A percentile compares a stretch with the other conserved stretches of the same genome.
phyloP scores from a whole-genome alignment of 768 basidiomycete species.

The Tylopilus sp. region DNA sequence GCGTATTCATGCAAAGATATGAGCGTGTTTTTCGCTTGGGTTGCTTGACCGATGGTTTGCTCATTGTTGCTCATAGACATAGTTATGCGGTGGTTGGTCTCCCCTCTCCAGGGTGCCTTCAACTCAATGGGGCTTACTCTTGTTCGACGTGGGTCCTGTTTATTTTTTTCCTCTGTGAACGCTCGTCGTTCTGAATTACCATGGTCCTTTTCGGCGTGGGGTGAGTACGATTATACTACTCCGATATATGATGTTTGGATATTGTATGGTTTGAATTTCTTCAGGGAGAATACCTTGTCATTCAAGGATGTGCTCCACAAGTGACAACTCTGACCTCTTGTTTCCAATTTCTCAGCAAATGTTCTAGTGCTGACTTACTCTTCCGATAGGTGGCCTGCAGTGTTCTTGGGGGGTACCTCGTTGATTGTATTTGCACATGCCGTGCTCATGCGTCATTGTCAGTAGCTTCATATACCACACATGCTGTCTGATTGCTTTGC shows the following conservation, averaged over 20 bases:
- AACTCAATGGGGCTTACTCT: conserved; percentile 96
- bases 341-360: not conserved
- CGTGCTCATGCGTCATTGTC: not conserved
- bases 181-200: conserved; percentile 45
- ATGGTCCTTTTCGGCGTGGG: not conserved
- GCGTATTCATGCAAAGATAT: conserved; percentile 68
- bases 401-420: not conserved
- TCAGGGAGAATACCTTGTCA: conserved; percentile 76
- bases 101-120: conserved; percentile 38
- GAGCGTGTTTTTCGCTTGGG: conserved; percentile 58
- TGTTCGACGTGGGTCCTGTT: conserved; percentile 46
- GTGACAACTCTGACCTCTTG: conserved; percentile 47
- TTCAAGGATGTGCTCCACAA: conserved; percentile 69
- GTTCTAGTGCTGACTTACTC: conserved; percentile 6
- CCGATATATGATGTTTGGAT: conserved; percentile 51
- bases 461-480: not conserved
- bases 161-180: conserved; percentile 54
- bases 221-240: conserved; percentile 24
- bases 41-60: conserved; percentile 37
- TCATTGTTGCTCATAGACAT: conserved; percentile 77
- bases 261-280: conserved; percentile 75
- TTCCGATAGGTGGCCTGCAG: not conserved
- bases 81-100: conserved; percentile 80
- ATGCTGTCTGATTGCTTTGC: not conserved
- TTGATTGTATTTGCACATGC: not conserved